Evolutionary conservation across 2,329 filamentous ascomycete genomes (phyloP), one percentile per base, ranked within the genome.

Genomic region (Fusarium miscanthi): DNA sequence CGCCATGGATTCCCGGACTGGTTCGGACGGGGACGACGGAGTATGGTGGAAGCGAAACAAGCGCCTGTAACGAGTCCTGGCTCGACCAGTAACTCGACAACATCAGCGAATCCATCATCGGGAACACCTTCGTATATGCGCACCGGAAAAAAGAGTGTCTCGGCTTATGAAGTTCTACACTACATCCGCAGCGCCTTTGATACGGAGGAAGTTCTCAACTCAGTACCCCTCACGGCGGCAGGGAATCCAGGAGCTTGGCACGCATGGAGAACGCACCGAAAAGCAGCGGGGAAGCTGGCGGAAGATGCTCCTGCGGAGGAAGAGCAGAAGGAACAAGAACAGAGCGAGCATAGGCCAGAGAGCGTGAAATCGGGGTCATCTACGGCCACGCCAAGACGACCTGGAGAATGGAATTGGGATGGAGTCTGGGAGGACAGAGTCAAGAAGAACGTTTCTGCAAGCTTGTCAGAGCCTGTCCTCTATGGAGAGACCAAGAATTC

Each of bases 381-480:
- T 14, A 23, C 63, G 16, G 58, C 43, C 27, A 45, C 72, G 1
- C 53, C 72, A 11, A 68, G 73, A 40, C 63, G 63, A 35, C 94
- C 94, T 0, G 93, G 92, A 11, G 92, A 97, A 76, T 98, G 95
- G 95, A 97, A 97, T 79, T 98, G 95, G 95, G 94, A 97, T 77
- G 95, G 95, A 0, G 95, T 98, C 0, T 99, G 95, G 95, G 93
- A 97, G 79, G 92, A 95, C 72, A 88, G 95, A 60, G 95, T 97
- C 2, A 91, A 90, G 81, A 93, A 92, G 80, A 92, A 92, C 23
- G 89, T 98, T 46, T 88, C 91, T 56, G 87, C 88, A 14, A 97
- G 94, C 77, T 83, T 94, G 54, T 93, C 93, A 2, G 95, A 98
- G 74, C 85, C 90, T 4, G 91, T 94, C 8, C 83, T 98, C 30